Conservation (phyloP, 2,329 filamentous ascomycete genomes). For the Aschersonia sp. region DNA sequence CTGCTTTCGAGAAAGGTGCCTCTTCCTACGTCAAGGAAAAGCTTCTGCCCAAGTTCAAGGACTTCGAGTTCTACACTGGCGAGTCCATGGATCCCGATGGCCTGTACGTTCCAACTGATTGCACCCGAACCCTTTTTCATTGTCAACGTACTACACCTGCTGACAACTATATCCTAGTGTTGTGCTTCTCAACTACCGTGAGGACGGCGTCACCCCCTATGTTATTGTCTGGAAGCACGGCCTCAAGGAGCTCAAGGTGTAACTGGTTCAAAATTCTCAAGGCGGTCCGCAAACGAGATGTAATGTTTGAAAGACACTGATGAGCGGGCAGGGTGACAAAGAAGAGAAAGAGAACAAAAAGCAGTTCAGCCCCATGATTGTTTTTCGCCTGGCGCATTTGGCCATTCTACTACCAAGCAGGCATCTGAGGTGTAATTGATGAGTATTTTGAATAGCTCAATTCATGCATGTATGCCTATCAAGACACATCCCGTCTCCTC, state of each 20-base stretch:
- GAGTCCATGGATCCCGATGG: constrained; percentile 85
- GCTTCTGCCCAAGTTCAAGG: constrained; percentile 75
- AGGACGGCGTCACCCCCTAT: constrained; percentile 85
- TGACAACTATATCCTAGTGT: constrained; percentile 37
- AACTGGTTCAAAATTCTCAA: constrained; percentile 19
- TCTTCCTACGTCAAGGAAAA: constrained; percentile 65
- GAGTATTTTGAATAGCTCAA: too few relatives aligned
- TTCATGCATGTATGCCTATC: too few relatives aligned
- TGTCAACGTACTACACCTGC: neutral
- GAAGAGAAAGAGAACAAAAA: neutral
- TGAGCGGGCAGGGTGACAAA: neutral
- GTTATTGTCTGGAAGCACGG: constrained; percentile 94
- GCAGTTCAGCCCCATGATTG: too few relatives aligned
- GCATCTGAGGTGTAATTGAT: too few relatives aligned
- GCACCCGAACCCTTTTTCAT: too few relatives aligned
- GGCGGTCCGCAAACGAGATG: neutral
- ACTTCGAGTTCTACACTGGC: constrained; percentile 90
- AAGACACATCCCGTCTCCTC: too few relatives aligned
- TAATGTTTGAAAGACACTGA: neutral
- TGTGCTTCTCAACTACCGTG: constrained; percentile 91
- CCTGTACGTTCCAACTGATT: constrained; percentile 50
- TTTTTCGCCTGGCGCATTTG: too few relatives aligned
- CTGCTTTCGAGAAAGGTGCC: constrained; percentile 68
- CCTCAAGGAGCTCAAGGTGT: constrained; percentile 81
- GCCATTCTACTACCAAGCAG: too few relatives aligned